Percentiles rank a stretch among this genome's conserved stretches.
These are phyloP conservation scores for Scenedesmus sp. DNA, from an alignment of 163 green algal genomes.

Conservation along the genomic window DNA sequence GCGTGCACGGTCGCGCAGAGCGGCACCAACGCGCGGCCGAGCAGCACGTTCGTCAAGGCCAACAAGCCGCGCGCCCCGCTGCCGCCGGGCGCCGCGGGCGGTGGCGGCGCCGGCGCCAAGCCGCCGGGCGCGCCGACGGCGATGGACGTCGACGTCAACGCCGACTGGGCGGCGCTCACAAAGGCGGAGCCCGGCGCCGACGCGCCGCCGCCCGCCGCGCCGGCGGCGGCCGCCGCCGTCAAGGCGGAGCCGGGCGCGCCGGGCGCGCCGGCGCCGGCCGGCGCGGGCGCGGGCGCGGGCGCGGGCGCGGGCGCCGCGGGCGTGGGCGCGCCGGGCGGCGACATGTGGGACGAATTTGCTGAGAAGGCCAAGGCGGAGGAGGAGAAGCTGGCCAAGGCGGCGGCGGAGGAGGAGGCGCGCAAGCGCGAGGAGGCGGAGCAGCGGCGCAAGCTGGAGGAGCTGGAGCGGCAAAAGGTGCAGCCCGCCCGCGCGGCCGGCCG, in stretches of 20 bases:
- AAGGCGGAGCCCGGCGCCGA: not conserved
- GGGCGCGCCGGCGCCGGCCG: not conserved
- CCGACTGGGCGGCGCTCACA: slow-evolving; percentile 25
- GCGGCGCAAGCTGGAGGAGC: slow-evolving; percentile 8
- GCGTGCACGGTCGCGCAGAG: slow-evolving; percentile 30
- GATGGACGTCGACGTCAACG: slow-evolving; percentile 29
- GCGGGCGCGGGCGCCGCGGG: not conserved
- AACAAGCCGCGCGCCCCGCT: slow-evolving; percentile 3
- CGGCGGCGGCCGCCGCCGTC: too few species aligned
- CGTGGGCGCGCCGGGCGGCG: not conserved
- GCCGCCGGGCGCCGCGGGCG: not conserved
- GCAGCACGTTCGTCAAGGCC: slow-evolving; percentile 38
- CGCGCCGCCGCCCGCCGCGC: too few species aligned
- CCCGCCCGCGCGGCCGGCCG: too few species aligned
- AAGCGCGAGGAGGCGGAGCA: slow-evolving; percentile 19
- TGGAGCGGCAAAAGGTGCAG: slow-evolving; percentile 29
- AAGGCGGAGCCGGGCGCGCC: too few species aligned
- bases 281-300: slow-evolving; percentile 1
- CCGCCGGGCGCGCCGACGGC: not conserved
- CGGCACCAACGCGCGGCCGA: slow-evolving; percentile 32
- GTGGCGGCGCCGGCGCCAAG: slow-evolving; percentile 1
- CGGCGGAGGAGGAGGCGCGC: slow-evolving; percentile 27
- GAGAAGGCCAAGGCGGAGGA: slow-evolving; percentile 36
- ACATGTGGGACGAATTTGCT: slow-evolving; percentile 40
- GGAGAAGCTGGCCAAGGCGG: slow-evolving; percentile 28